Percentiles rank a stretch among this genome's conserved stretches.
Evolutionary conservation across 495 filamentous ascomycete genomes (phyloP).

Genomic region (Sordaria brevicollis): DNA sequence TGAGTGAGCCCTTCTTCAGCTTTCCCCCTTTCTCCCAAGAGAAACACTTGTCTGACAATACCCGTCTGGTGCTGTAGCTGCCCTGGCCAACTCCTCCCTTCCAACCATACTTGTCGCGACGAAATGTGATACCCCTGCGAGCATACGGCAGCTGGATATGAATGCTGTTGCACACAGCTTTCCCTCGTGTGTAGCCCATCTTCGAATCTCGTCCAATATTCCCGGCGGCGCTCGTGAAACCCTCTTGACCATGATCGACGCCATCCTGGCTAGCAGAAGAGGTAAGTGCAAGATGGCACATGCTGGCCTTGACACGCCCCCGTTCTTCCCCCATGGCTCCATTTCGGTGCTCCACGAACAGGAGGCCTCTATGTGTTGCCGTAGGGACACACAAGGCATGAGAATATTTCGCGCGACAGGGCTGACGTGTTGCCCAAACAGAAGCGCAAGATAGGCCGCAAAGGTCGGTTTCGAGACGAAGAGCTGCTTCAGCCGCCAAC

Average conservation of each 20-base stretch:
- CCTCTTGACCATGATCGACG: conserved; percentile 63
- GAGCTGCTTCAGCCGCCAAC: conserved; percentile 42
- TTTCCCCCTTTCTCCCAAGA: background rate
- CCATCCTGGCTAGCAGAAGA: conserved; percentile 51
- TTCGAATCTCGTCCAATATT: conserved; percentile 58
- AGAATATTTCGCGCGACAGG: background rate
- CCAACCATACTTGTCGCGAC: conserved; percentile 72
- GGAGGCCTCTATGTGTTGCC: background rate
- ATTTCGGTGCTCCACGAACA: background rate
- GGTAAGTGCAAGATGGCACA: conserved; percentile 42
- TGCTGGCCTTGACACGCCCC: background rate
- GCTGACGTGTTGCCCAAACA: conserved; percentile 7
- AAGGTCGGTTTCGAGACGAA: conserved; percentile 17
- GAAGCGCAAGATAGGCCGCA: conserved; percentile 16
- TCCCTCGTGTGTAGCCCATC: conserved; percentile 54
- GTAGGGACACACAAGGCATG: background rate
- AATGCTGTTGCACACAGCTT: conserved; percentile 49
- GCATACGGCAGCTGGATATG: conserved; percentile 48
- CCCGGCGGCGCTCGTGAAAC: conserved; percentile 70
- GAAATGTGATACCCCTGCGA: conserved; percentile 67
- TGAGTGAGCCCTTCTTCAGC: conserved; percentile 50
- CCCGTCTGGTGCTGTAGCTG: conserved; percentile 42
- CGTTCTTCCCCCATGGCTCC: background rate
- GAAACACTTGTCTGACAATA: background rate
- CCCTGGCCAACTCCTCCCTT: conserved; percentile 52